These are phyloP conservation scores for Lentinus brumalis DNA, from an alignment of 768 basidiomycete species.

Conservation along the genomic window DNA sequence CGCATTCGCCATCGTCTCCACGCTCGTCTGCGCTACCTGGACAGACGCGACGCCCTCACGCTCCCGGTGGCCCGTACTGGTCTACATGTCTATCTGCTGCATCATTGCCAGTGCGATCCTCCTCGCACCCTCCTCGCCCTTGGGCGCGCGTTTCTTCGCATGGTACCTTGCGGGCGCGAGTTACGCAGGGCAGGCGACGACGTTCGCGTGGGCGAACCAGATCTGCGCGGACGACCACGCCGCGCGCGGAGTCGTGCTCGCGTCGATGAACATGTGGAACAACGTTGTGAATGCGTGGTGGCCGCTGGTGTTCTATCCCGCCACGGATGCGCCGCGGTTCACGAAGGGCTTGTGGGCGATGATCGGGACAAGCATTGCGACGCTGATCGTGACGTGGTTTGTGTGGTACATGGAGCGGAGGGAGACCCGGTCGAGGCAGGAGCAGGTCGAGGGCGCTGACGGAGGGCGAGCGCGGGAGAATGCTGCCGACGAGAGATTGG, in stretches of 20 bases:
- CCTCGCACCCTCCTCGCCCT: conserved; percentile 61
- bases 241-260: conserved; percentile 68
- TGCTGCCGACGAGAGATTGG: no score
- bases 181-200: conserved; percentile 76
- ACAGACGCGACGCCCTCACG: conserved; percentile 57
- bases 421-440: conserved; percentile 27
- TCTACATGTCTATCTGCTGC: conserved; percentile 60
- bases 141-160: conserved; percentile 70
- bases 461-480: not conserved
- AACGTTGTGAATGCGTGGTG: conserved; percentile 72
- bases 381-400: conserved; percentile 53
- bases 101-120: conserved; percentile 58
- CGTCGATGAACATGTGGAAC: conserved; percentile 81
- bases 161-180: conserved; percentile 71
- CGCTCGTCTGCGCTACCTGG: conserved; percentile 62
- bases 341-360: conserved; percentile 70
- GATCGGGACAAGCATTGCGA: conserved; percentile 59
- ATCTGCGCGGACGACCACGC: conserved; percentile 71
- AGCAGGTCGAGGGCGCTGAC: not conserved
- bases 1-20: conserved; percentile 64
- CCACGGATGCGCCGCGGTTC: conserved; percentile 70
- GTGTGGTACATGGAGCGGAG: conserved; percentile 57
- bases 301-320: conserved; percentile 73
- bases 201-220: conserved; percentile 85
- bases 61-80: conserved; percentile 63